These are phyloP conservation scores for Quillaja saponaria DNA, from an alignment of 306 rosid species.

Conservation along the genomic window DNA sequence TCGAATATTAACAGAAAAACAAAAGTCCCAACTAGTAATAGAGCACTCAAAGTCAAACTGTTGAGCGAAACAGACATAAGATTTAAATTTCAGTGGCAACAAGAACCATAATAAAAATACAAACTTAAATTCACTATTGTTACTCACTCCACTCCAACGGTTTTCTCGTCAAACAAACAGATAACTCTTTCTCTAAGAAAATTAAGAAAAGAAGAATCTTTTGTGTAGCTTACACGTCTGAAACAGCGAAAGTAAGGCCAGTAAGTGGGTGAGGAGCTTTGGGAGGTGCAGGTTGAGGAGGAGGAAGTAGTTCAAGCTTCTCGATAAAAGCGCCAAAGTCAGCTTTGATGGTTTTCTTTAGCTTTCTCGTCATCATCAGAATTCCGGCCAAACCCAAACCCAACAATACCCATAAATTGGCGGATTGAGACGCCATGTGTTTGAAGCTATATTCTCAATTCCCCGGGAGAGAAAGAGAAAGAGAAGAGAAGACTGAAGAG, in stretches of 20 bases:
- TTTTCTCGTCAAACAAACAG: background rate
- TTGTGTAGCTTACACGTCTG: conserved; percentile 64
- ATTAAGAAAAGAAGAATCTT: background rate
- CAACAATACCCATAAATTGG: conserved; percentile 78
- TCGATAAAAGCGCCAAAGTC: conserved; percentile 87
- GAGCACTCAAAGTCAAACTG: background rate
- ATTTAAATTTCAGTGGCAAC: background rate
- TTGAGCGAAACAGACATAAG: background rate
- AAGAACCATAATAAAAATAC: background rate
- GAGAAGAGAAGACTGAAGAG: background rate
- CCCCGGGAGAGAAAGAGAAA: background rate
- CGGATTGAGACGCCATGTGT: conserved; percentile 70
- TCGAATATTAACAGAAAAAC: too few species aligned
- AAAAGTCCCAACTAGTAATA: background rate
- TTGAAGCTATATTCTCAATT: background rate
- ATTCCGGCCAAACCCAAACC: conserved; percentile 93
- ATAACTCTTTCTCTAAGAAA: background rate
- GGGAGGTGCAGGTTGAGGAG: conserved; percentile 95
- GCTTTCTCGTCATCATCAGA: conserved; percentile 60
- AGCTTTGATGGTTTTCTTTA: conserved; percentile 56
- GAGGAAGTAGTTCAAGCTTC: conserved; percentile 76
- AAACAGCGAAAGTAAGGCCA: conserved; percentile 74
- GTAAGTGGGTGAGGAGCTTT: conserved; percentile 96
- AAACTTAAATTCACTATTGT: background rate
- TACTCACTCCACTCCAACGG: too few species aligned